Evolutionary conservation across 495 filamentous ascomycete species (phyloP).

Genomic region (Letharia lupina): DNA sequence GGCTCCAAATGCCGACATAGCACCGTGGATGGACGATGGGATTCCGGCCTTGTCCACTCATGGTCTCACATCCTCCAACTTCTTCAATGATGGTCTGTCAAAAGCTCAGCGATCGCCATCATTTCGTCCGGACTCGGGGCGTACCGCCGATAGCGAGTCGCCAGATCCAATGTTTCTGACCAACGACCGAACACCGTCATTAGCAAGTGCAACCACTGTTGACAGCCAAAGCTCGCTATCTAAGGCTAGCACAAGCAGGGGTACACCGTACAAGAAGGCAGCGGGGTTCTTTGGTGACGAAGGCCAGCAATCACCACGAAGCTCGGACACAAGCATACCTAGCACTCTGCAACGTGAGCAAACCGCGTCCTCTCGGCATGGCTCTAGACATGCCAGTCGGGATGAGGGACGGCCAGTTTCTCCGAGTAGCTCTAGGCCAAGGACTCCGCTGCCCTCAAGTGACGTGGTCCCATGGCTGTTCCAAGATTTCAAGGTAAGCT

Average conservation of each 20-base stretch:
- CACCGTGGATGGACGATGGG: conserved; percentile 33
- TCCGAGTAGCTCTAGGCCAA: conserved; percentile 60
- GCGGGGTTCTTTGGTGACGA: conserved; percentile 88
- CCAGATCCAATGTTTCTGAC: conserved; percentile 55
- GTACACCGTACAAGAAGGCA: conserved; percentile 52
- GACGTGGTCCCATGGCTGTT: conserved; percentile 95
- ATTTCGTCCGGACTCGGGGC: conserved; percentile 47
- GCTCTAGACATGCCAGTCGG: conserved; percentile 58
- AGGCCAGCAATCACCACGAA: conserved; percentile 49
- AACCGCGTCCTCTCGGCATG: conserved; percentile 54
- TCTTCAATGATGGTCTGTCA: conserved; percentile 40
- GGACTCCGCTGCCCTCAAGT: conserved; percentile 79
- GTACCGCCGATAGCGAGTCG: conserved; percentile 57
- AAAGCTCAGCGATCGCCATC: conserved; percentile 54
- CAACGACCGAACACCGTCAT: conserved; percentile 77
- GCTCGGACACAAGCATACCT: conserved; percentile 63
- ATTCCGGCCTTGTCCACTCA: conserved; percentile 27
- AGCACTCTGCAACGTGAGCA: conserved; percentile 40
- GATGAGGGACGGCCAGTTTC: conserved; percentile 42
- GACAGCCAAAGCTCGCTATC: conserved; percentile 87
- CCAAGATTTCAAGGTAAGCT: conserved; percentile 71
- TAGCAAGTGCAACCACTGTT: conserved; percentile 78
- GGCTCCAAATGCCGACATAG: conserved; percentile 29
- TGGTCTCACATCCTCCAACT: conserved; percentile 33
- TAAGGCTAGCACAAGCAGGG: conserved; percentile 56